Conservation (phyloP, 441 rosid genomes). For the Pelargonium australe region DNA sequence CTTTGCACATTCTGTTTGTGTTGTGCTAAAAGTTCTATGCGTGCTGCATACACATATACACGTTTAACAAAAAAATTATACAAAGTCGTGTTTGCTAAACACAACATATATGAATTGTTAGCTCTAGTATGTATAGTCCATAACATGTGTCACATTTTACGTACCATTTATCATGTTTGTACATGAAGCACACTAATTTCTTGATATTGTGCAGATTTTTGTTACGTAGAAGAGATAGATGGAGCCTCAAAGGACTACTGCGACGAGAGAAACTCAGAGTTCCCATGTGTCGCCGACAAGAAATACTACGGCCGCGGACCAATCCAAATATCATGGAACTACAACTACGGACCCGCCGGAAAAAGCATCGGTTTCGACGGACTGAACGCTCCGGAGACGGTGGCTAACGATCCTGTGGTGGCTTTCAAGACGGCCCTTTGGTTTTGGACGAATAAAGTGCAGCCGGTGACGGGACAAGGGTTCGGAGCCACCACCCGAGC, state of each 20-base stretch:
- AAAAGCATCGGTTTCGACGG: neutral
- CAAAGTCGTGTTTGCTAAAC: too few species aligned
- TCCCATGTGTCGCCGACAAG: conserved; percentile 9
- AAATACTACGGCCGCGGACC: conserved; percentile 12
- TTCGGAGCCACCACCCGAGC: neutral
- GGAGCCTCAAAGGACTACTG: conserved; percentile 3
- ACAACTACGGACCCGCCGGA: conserved; percentile 11
- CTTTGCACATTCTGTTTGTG: too few species aligned
- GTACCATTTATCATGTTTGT: too few species aligned
- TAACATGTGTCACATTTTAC: neutral
- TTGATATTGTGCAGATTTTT: conserved; percentile 11
- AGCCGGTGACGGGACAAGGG: neutral
- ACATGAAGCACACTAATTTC: too few species aligned
- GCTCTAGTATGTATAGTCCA: too few species aligned
- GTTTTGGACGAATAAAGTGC: neutral
- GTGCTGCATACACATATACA: too few species aligned
- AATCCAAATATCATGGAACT: conserved; percentile 14
- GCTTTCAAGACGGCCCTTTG: conserved; percentile 5
- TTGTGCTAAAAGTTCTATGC: too few species aligned
- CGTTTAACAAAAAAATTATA: too few species aligned
- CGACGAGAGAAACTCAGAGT: neutral
- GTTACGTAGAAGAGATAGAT: conserved; percentile 11
- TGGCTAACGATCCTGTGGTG: conserved; percentile 2
- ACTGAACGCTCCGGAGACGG: conserved; percentile 2
- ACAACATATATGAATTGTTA: too few species aligned